A percentile compares a stretch with the other conserved stretches of the same genome.
Conservation (phyloP, 1,139 yeast species). For the Geotrichum klebahnii region DNA sequence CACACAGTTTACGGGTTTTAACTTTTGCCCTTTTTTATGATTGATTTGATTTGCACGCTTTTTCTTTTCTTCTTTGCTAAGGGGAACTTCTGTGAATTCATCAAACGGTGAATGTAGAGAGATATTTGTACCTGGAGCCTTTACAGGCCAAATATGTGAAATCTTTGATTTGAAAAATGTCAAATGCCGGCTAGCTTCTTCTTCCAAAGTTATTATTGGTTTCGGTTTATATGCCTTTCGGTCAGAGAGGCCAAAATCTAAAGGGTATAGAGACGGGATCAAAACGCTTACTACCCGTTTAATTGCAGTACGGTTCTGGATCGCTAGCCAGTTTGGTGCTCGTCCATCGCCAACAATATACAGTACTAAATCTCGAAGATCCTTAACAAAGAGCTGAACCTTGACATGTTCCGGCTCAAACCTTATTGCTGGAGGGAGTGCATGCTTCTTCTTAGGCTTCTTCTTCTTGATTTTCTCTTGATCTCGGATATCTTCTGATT, state of each 20-base stretch:
- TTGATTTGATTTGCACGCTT: constrained; percentile 23
- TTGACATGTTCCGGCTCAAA: constrained; percentile 29
- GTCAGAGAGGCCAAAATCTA: constrained; percentile 39
- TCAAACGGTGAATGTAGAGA: constrained; percentile 46
- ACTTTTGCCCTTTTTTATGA: constrained; percentile 23
- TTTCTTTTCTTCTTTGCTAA: constrained; percentile 53
- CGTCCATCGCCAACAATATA: constrained; percentile 46
- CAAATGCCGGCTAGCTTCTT: constrained; percentile 35
- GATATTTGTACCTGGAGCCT: constrained; percentile 61
- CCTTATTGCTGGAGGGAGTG: constrained; percentile 31
- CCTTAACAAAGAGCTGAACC: constrained; percentile 26
- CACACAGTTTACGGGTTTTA: constrained; percentile 51
- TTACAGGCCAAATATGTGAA: constrained; percentile 44
- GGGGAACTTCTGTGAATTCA: constrained; percentile 50
- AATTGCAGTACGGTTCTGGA: constrained; percentile 35
- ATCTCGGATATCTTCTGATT: constrained; percentile 1
- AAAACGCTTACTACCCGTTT: constrained; percentile 57
- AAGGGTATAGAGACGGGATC: constrained; percentile 60
- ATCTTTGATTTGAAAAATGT: constrained; percentile 44
- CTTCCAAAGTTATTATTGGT: constrained; percentile 24
- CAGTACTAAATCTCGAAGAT: constrained; percentile 53
- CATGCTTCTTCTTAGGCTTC: constrained; percentile 14
- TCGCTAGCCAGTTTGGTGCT: constrained; percentile 44
- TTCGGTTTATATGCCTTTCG: constrained; percentile 24
- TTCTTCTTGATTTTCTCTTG: neutral